Evolutionary conservation across 192 early-diverging fungal genomes (phyloP).

Genomic region (Piromyces sp.): DNA sequence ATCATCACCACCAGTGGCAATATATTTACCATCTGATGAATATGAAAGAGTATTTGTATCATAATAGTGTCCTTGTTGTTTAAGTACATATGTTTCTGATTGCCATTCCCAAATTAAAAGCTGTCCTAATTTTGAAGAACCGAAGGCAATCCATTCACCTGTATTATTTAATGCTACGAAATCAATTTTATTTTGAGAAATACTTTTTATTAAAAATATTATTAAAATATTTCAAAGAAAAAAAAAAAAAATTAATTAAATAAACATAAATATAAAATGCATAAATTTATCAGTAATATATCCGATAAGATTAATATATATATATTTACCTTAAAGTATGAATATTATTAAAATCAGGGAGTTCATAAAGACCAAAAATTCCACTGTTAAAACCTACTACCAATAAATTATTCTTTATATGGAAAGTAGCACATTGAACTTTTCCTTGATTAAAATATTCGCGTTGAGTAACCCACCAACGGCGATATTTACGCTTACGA

Average conservation of each 20-base stretch:
- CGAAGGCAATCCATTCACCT: conserved; percentile 97
- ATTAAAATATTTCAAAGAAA: not conserved
- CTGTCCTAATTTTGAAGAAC: conserved; percentile 77
- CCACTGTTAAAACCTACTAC: conserved; percentile 85
- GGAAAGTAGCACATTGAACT: conserved; percentile 65
- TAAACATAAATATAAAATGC: too few species aligned
- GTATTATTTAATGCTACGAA: conserved; percentile 71
- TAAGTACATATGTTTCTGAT: conserved; percentile 94
- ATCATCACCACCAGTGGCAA: conserved; percentile 92
- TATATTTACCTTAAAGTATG: conserved; percentile 87
- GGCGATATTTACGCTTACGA: not conserved
- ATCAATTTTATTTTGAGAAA: conserved; percentile 83
- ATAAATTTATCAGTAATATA: too few species aligned
- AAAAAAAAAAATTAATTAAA: too few species aligned
- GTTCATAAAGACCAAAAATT: conserved; percentile 95
- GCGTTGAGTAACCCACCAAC: not conserved
- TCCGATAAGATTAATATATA: too few species aligned
- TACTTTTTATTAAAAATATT: conserved; percentile 25
- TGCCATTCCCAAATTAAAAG: conserved; percentile 99
- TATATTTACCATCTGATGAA: conserved; percentile 78
- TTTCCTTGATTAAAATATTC: conserved; percentile 74
- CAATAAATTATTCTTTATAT: conserved; percentile 45
- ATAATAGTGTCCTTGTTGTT: conserved; percentile 96
- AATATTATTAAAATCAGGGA: conserved; percentile 82
- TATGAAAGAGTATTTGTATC: conserved; percentile 81